Conservation (phyloP, 106 monocot genomes). For the Acorus calamus region DNA sequence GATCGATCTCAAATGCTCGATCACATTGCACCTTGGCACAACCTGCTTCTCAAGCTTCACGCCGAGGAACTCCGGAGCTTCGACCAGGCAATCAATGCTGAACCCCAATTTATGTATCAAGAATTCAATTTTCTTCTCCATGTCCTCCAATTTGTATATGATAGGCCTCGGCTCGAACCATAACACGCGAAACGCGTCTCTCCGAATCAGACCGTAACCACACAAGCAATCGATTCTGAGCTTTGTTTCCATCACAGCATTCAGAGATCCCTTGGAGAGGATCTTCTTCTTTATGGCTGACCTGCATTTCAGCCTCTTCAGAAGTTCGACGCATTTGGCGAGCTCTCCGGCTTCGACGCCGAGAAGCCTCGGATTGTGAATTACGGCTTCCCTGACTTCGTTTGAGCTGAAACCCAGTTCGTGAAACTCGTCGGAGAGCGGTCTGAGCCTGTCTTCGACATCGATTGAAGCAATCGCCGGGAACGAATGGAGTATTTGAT, state of each 20-base stretch:
- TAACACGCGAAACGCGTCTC: conserved; percentile 67
- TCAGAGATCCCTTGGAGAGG: conserved; percentile 28
- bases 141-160: conserved; percentile 44
- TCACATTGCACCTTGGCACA: conserved; percentile 56
- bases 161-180: conserved; percentile 64
- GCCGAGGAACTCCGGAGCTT: conserved; percentile 77
- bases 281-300: conserved; percentile 47
- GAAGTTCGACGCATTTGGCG: conserved; percentile 32
- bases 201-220: conserved; percentile 51
- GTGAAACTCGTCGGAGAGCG: conserved; percentile 45
- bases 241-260: conserved; percentile 41
- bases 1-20: conserved; percentile 47
- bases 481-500: conserved; percentile 24
- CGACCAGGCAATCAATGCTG: conserved; percentile 37
- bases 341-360: conserved; percentile 62
- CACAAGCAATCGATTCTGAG: conserved; percentile 57
- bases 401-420: conserved; percentile 23
- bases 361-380: conserved; percentile 30
- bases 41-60: conserved; percentile 77
- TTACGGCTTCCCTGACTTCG: conserved; percentile 29
- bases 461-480: conserved; percentile 28
- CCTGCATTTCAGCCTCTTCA: conserved; percentile 61
- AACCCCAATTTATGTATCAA: conserved; percentile 39
- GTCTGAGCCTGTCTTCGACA: conserved; percentile 30
- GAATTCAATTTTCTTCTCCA: conserved; percentile 74